Evolutionary conservation across 1,284 basidiomycete genomes (phyloP), one percentile per base, ranked within the genome.

Genomic region (Wolfiporia cocos): DNA sequence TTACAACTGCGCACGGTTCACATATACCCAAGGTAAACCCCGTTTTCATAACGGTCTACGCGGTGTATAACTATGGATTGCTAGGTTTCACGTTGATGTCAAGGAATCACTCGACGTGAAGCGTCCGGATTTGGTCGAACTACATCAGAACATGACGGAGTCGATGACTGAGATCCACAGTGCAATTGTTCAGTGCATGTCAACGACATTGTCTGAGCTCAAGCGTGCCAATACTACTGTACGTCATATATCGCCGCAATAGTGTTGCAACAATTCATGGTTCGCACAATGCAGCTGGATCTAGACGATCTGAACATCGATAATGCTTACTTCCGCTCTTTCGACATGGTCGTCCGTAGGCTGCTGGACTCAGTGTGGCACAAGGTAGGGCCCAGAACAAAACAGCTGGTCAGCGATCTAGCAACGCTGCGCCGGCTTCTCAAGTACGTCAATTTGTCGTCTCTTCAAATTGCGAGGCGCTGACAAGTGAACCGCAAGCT

Each of bases 301-400:
- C 72, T 97, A 7, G 96, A 99, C 50, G 93, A 98, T 51, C 72
- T 97, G 46, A 94, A 80, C 4, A 78, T 98, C 35, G 91, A 97
- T 56, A 95, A 91, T 53, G 91, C 92, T 0, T 93, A 99, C 54
- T 98, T 98, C 64, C 79, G 84, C 22, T 92, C 88, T 1, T 99
- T 99, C 58, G 95, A 99, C 56, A 71, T 81, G 18, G 75, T 96
- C 40, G 92, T 98, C 1, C 79, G 94, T 7, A 78, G 83, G 33
- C 90, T 93, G 54, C 78, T 99, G 4, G 90, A 96, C 59, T 78
- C 93, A 0, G 86, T 97, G 3, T 99, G 96, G 96, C 93, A 99
- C 63, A 90, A 92, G 62, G 91, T 97, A 20, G 91, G 92, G 1
- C 81, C 88, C 3, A 86, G 81, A 52, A 99, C 93, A 1, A 93